Evolutionary conservation across 2,329 filamentous ascomycete genomes (phyloP).

Genomic region (Macrophomina pseudophaseolina): DNA sequence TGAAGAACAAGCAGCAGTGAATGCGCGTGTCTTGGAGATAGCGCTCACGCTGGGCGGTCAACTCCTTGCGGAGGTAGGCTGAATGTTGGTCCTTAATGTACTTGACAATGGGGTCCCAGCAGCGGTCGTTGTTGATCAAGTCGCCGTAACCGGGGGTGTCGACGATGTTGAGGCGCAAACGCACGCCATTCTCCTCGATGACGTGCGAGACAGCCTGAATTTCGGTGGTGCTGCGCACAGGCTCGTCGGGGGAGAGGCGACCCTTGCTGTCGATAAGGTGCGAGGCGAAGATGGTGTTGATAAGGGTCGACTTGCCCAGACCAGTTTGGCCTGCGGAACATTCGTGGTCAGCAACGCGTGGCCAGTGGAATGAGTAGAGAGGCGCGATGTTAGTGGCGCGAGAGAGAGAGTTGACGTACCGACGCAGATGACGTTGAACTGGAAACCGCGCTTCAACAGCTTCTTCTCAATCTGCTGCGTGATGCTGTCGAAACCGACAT

Average conservation of each 20-base stretch:
- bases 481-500: conserved; percentile 99
- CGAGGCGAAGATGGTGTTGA: conserved; percentile 99
- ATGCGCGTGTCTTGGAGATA: conserved; percentile 99
- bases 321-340: conserved; percentile 82
- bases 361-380: not conserved
- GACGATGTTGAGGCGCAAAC: conserved; percentile 96
- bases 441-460: conserved; percentile 98
- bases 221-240: conserved; percentile 93
- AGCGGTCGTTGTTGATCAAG: conserved; percentile 99
- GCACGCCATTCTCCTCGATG: conserved; percentile 99
- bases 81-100: conserved; percentile 99
- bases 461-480: conserved; percentile 99
- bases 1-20: conserved; percentile 99
- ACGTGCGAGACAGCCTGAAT: conserved; percentile 98
- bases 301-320: conserved; percentile 96
- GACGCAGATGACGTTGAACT: conserved; percentile 99
- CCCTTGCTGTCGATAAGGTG: conserved; percentile 99
- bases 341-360: conserved; percentile 23
- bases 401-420: conserved; percentile 66
- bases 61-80: conserved; percentile 97
- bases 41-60: conserved; percentile 97
- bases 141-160: conserved; percentile 98
- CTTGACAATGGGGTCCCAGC: conserved; percentile 99
- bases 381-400: not conserved
- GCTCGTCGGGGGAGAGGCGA: conserved; percentile 88